phyloP scores from a whole-genome alignment of 1,139 yeast species.

The Schizosaccharomyces versatilis region DNA sequence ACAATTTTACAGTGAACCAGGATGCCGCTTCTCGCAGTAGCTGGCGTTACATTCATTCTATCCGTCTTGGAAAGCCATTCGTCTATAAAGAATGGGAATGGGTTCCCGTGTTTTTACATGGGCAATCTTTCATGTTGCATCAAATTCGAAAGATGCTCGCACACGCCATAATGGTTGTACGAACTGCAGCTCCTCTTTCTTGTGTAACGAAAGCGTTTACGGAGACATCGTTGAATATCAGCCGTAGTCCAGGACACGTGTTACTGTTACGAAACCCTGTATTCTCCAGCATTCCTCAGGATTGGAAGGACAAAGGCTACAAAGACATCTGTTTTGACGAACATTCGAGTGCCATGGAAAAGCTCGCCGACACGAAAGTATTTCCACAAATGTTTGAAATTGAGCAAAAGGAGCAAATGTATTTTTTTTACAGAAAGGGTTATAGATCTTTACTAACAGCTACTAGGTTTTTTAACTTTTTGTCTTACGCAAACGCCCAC shows the following conservation, averaged over 20 bases:
- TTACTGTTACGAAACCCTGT: slow-evolving; percentile 76
- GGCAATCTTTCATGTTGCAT: slow-evolving; percentile 94
- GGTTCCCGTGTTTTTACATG: slow-evolving; percentile 89
- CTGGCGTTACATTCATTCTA: slow-evolving; percentile 15
- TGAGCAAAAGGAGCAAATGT: slow-evolving; percentile 52
- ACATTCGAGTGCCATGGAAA: slow-evolving; percentile 38
- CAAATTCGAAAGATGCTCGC: slow-evolving; percentile 97
- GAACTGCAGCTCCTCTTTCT: slow-evolving; percentile 63
- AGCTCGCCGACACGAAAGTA: slow-evolving; percentile 64
- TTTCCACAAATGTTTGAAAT: slow-evolving; percentile 82
- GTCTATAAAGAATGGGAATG: slow-evolving; percentile 86
- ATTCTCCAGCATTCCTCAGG: slow-evolving; percentile 51
- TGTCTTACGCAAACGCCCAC: neutral
- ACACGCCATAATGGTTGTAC: slow-evolving; percentile 66
- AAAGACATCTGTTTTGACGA: slow-evolving; percentile 35
- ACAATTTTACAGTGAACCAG: slow-evolving; percentile 82
- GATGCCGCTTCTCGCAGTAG: slow-evolving; percentile 37
- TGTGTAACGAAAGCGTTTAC: slow-evolving; percentile 66
- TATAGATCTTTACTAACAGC: neutral
- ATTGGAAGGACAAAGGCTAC: slow-evolving; percentile 2
- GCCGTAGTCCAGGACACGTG: slow-evolving; percentile 95
- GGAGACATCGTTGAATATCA: slow-evolving; percentile 56
- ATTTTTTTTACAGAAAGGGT: slow-evolving; percentile 14
- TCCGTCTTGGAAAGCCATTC: slow-evolving; percentile 47
- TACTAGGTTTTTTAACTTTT: neutral